A percentile compares a stretch with the other conserved stretches of the same genome.
phyloP scores from a whole-genome alignment of 1,284 basidiomycete species.

The Neotropicomus parvogracilis region DNA sequence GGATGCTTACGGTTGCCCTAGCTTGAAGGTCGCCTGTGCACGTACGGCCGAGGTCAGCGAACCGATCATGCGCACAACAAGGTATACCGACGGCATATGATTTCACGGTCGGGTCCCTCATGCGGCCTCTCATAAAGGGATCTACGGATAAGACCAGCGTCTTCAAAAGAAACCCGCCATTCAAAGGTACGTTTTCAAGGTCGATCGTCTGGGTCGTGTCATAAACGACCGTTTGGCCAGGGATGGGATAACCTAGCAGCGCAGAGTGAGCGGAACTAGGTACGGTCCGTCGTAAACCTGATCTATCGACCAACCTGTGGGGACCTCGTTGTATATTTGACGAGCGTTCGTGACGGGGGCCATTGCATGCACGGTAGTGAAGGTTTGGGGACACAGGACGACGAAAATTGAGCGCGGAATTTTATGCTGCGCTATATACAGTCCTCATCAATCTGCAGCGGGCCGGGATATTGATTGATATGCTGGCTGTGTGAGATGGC shows the following conservation, averaged over 20 bases:
- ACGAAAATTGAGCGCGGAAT: not conserved
- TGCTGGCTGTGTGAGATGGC: not conserved
- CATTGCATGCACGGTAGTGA: not conserved
- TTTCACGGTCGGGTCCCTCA: not conserved
- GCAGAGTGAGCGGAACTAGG: not conserved
- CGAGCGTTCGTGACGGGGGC: constrained; percentile 15
- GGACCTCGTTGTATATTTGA: constrained; percentile 13
- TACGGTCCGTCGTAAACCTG: not conserved
- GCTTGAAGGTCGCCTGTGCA: not conserved
- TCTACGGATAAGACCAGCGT: constrained; percentile 36
- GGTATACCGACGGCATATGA: not conserved
- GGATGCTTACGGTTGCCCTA: constrained; percentile 5
- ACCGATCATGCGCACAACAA: not conserved
- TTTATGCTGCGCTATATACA: not conserved
- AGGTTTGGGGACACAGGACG: not conserved
- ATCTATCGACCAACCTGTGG: constrained; percentile 2
- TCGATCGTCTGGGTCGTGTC: constrained; percentile 34
- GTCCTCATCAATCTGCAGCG: not conserved
- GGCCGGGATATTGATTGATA: not conserved
- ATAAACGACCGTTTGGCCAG: constrained; percentile 23
- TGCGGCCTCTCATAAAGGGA: constrained; percentile 15
- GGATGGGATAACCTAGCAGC: constrained; percentile 25
- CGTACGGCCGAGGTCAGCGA: not conserved
- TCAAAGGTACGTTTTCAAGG: constrained; percentile 33
- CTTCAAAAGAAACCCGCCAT: constrained; percentile 40